These are phyloP conservation scores for Trichosporon sp. DNA, from an alignment of 1,284 basidiomycete genomes.

Conservation along the genomic window DNA sequence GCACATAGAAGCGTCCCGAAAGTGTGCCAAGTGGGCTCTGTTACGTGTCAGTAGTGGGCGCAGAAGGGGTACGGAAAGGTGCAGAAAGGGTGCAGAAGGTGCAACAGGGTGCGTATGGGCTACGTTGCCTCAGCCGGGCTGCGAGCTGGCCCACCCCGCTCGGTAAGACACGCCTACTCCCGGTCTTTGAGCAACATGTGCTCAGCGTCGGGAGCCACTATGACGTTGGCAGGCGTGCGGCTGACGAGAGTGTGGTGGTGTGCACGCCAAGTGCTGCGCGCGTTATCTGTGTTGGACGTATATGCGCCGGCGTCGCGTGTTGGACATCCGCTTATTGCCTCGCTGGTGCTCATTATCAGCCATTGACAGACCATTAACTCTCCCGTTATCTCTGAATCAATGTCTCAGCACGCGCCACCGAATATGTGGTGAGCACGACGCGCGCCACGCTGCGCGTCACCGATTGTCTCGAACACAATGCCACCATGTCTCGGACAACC, in stretches of 20 bases:
- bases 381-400: not conserved
- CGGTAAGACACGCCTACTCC: not conserved
- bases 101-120: too few species aligned
- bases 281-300: not conserved
- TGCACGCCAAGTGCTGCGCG: not conserved
- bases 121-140: not conserved
- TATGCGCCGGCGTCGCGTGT: not conserved
- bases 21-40: not conserved
- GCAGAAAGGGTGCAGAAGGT: too few species aligned
- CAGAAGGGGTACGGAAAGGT: not conserved
- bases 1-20: not conserved
- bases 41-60: not conserved
- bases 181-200: not conserved
- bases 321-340: not conserved
- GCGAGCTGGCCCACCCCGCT: not conserved
- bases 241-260: not conserved
- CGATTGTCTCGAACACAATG: not conserved
- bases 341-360: not conserved
- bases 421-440: not conserved
- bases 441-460: not conserved
- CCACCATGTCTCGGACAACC: not conserved
- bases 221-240: not conserved
- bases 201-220: not conserved
- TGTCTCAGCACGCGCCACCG: not conserved
- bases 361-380: not conserved